Evolutionary conservation across 2,329 filamentous ascomycete genomes (phyloP), one percentile per base, ranked within the genome.

Genomic region (Didymella pomorum): DNA sequence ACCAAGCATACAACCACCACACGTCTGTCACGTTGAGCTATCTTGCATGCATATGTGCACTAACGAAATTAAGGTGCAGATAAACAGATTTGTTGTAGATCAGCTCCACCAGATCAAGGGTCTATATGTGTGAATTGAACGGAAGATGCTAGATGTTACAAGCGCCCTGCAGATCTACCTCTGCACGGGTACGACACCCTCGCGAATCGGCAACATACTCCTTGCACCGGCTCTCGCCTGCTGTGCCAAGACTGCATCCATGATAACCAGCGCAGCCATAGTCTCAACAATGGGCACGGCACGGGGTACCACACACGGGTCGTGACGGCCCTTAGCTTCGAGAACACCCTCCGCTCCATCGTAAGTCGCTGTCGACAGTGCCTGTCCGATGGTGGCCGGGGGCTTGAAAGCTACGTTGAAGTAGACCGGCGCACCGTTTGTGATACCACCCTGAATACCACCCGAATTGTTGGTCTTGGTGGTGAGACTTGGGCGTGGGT

Each of bases 381-480:
- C 90, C 79, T 94, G 90, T 44, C 91, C 89, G 73, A 98, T 98
- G 3, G 95, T 98, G 28, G 94, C 93, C 2, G 94, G 88, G 10
- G 94, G 91, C 84, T 98, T 98, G 87, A 98, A 98, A 16, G 87
- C 93, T 5, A 97, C 89, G 49, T 90, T 88, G 86, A 98, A 98
- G 84, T 95, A 98, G 80, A 98, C 92, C 58, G 89, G 89, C 35
- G 92, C 91, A 57, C 94, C 95, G 78, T 98, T 98, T 49, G 90
- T 89, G 79, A 98, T 98, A 51, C 94, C 94, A 42, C 94, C 95
- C 81, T 98, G 94, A 68, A 98, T 92, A 64, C 94, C 95, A 12
- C 94, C 94, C 2, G 90, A 94, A 82, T 97, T 93, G 82, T 98
- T 98, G 25, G 94, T 97, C 81, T 90, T 91, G 55, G 94, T 97